Evolutionary conservation across 2,329 filamentous ascomycete genomes (phyloP), one percentile per base, ranked within the genome.

Genomic region (Nemania abortiva): DNA sequence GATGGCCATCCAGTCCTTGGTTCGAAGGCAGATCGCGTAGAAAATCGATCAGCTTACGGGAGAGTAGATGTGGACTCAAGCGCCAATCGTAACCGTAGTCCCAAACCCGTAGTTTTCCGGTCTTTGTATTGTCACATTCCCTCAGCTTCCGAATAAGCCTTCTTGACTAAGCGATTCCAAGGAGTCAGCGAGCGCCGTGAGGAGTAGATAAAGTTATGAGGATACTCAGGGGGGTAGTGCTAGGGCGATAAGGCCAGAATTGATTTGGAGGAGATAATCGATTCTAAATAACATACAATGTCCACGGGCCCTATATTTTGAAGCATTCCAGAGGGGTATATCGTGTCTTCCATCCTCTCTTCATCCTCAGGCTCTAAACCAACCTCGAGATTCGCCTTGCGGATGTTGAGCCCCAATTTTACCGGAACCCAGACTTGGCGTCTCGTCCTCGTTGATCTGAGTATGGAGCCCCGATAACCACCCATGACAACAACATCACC

Each of bases 41-140:
- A 75, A 93, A 97, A 20, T 87, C 81, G 42, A 91, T 88, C n/a
- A 98, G 83, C 69, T 89, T 89, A 54, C 85, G 84, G 2, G 92
- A 94, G 0, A 96, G 86, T 0, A 94, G 83, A 75, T 91, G 88
- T 0, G 95, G 95, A 71, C 93, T 96, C 47, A 98, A 83, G 18
- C 95, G 88, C 95, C 95, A 98, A 81, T 98, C 95, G 75, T 97
- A 98, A 20, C 95, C 94, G 77, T 95, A 98, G 75, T 98, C 91
- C 84, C 94, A 94, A 0, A 97, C 87, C 55, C 94, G 87, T 6
- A 98, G 82, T 70, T 87, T 91, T 7, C 93, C 93, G 3, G 83
- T 85, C 61, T 88, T 86, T 1, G 88, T 89, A 75, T 97, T 97
- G 13, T 93, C 89, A 72, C 89, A 92, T 37, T 91, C 90, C 58